Conservation (phyloP, 2,329 filamentous ascomycete genomes). For the Metarhizium humberi region DNA sequence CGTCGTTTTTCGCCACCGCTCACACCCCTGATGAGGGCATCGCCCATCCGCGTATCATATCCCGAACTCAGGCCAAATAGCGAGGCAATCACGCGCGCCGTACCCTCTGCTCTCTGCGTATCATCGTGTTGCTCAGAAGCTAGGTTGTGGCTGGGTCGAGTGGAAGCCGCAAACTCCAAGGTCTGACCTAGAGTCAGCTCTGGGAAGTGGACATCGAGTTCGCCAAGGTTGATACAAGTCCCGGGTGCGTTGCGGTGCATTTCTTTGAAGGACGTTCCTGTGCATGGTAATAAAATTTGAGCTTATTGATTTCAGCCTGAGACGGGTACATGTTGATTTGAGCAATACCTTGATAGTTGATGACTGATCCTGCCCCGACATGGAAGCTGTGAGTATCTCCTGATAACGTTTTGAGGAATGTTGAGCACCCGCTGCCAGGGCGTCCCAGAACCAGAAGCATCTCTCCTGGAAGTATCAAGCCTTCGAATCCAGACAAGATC, state of each 20-base stretch:
- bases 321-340: conserved; percentile 40
- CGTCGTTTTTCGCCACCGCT: conserved; percentile 68
- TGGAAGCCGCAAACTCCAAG: conserved; percentile 58
- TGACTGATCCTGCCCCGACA: background rate
- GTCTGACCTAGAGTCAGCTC: conserved; percentile 63
- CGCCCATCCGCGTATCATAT: conserved; percentile 57
- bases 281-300: conserved; percentile 35
- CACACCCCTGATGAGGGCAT: conserved; percentile 58
- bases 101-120: too few relatives aligned
- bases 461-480: conserved; percentile 6
- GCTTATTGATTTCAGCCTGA: conserved; percentile 27
- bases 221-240: conserved; percentile 59
- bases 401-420: conserved; percentile 7
- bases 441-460: conserved; percentile 14
- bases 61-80: conserved; percentile 48
- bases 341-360: background rate
- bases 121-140: too few relatives aligned
- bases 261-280: conserved; percentile 33
- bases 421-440: conserved; percentile 15
- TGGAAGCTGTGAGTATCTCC: background rate
- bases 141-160: conserved; percentile 27
- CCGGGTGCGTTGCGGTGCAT: too few relatives aligned
- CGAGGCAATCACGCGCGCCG: background rate
- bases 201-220: conserved; percentile 67
- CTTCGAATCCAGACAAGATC: too few relatives aligned